Conservation (phyloP, 805 yeast species). For the Metschnikowia sp. region DNA sequence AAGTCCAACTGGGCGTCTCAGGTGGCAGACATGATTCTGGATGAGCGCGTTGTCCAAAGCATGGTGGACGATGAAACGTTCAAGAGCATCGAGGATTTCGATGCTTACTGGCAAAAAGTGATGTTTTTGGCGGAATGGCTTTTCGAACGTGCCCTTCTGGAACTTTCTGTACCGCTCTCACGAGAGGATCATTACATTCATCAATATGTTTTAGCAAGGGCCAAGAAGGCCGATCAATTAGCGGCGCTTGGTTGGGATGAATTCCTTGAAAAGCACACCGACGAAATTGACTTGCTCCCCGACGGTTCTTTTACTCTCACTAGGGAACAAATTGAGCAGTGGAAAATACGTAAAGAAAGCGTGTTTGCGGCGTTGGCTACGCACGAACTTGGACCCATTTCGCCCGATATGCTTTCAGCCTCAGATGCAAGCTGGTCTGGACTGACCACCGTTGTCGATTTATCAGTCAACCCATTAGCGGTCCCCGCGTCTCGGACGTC, state of each 20-base stretch:
- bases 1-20: neutral
- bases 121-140: slow-evolving; percentile 25
- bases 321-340: neutral
- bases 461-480: too few species aligned
- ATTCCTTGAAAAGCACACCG: slow-evolving; percentile 7
- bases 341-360: neutral
- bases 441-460: too few species aligned
- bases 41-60: slow-evolving; percentile 5
- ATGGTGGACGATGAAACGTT: slow-evolving; percentile 9
- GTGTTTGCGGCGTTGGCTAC: neutral
- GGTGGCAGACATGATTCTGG: slow-evolving; percentile 1
- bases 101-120: slow-evolving; percentile 24
- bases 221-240: slow-evolving; percentile 1
- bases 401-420: too few species aligned
- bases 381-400: too few species aligned
- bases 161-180: too few species aligned
- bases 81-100: slow-evolving; percentile 17
- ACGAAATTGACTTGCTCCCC: slow-evolving; percentile 12
- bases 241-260: slow-evolving; percentile 1
- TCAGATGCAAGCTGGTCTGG: too few species aligned
- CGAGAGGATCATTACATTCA: too few species aligned
- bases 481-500: too few species aligned
- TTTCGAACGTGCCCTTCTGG: slow-evolving; percentile 9
- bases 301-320: slow-evolving; percentile 10
- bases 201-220: neutral